These are phyloP conservation scores for Aspergillus hancockii DNA, from an alignment of 495 filamentous ascomycete genomes.

Conservation along the genomic window DNA sequence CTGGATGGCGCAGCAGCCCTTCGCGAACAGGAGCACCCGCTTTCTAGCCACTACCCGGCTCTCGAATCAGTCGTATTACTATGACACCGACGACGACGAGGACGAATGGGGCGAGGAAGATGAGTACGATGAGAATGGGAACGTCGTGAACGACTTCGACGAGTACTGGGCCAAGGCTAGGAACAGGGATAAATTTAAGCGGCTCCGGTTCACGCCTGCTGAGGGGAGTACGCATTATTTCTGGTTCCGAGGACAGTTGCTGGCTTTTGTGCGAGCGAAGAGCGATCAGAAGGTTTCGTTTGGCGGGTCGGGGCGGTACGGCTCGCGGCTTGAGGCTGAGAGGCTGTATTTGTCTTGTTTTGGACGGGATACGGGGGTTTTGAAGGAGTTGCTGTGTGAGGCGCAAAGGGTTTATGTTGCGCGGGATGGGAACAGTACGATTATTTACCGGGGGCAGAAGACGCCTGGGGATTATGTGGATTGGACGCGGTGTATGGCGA, in stretches of 20 bases:
- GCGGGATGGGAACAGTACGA: conserved; percentile 60
- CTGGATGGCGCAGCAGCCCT: conserved; percentile 64
- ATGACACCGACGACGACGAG: conserved; percentile 44
- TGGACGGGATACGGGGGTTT: conserved; percentile 62
- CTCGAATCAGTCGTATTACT: conserved; percentile 48
- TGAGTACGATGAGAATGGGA: conserved; percentile 39
- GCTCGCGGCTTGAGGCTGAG: conserved; percentile 46
- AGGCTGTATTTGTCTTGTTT: conserved; percentile 65
- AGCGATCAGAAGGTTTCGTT: conserved; percentile 25
- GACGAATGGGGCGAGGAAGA: conserved; percentile 37
- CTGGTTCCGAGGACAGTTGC: conserved; percentile 56
- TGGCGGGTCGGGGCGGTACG: conserved; percentile 21
- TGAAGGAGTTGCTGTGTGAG: conserved; percentile 68
- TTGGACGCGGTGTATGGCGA: conserved; percentile 67
- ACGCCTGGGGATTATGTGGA: conserved; percentile 35
- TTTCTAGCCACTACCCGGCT: conserved; percentile 65
- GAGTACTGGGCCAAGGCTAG: conserved; percentile 51
- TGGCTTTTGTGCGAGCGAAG: conserved; percentile 55
- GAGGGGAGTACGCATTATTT: conserved; percentile 61
- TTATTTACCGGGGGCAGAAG: conserved; percentile 62
- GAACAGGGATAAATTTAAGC: conserved; percentile 56
- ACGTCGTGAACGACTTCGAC: conserved; percentile 29
- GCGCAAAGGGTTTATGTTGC: conserved; percentile 58
- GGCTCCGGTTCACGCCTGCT: conserved; percentile 62
- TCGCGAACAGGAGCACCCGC: conserved; percentile 55